These are phyloP conservation scores for Leccinellum luteum DNA, from an alignment of 768 basidiomycete genomes.

Conservation along the genomic window DNA sequence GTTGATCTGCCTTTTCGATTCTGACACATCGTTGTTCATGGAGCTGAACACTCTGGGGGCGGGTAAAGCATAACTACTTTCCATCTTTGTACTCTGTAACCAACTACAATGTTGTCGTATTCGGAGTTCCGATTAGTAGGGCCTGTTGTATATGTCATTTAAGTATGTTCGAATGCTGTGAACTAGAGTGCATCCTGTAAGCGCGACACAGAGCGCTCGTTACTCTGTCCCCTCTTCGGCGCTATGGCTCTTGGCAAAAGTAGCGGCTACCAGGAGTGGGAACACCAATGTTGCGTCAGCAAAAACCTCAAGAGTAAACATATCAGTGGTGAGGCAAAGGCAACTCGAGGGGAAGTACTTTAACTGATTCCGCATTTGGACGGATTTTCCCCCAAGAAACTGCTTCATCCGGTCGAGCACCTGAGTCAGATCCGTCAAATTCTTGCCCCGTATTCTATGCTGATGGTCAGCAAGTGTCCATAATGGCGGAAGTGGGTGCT, in stretches of 20 bases:
- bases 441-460: constrained; percentile 94
- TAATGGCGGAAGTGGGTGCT: constrained; percentile 23
- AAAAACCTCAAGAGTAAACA: constrained; percentile 50
- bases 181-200: background rate
- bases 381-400: constrained; percentile 99
- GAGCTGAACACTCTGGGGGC: constrained; percentile 22
- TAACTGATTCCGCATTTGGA: constrained; percentile 76
- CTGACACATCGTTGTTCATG: constrained; percentile 15
- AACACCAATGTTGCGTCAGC: constrained; percentile 98
- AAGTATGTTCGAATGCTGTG: background rate
- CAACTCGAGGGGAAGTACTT: constrained; percentile 43
- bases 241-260: constrained; percentile 62
- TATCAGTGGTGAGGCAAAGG: constrained; percentile 6
- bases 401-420: constrained; percentile 95
- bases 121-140: constrained; percentile 1
- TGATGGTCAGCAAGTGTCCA: background rate
- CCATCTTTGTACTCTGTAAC: constrained; percentile 1
- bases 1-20: constrained; percentile 2
- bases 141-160: constrained; percentile 13
- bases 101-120: background rate
- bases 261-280: constrained; percentile 92
- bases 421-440: constrained; percentile 98
- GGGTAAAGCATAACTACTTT: constrained; percentile 9
- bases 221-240: background rate
- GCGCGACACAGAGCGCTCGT: background rate